Base-by-base conservation (phyloP, 176 grass and related monocot genomes). In the Carex scoparia region DNA sequence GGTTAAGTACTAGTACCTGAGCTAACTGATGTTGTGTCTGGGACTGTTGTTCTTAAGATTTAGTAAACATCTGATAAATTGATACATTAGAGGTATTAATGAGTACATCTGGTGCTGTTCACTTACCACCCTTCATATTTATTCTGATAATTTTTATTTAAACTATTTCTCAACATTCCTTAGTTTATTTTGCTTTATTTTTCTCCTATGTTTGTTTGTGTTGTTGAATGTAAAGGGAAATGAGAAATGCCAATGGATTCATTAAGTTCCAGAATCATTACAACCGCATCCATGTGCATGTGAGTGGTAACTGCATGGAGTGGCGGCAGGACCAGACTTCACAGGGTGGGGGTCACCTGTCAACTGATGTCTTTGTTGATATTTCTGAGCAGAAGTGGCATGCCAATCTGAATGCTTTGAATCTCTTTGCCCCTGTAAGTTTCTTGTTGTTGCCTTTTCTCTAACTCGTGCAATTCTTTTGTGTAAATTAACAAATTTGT, bases 311-410 rank as follows among this genome's bases (percentile, higher is more conserved):
- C 62, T 95, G 93, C 87, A 98, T 92, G 95, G 95, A 98, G 80
- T 98, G 95, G 91, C 92, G 92, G 77, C 88, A 95, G 75, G 89
- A 95, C 37, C 91, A 81, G 55, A 92, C 93, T 87, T 94, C 91
- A 75, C 91, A 98, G 88, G 93, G 95, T 86, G 95, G 95, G 57
- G 95, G 95, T 80, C 87, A 90, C 76, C 89, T 98, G 86, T 89
- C 87, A 77, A 91, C 91, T 70, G 95, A 94, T 90, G 95, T 98
- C 75, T 98, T 95, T 90, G 95, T 94, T 87, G 91, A 95, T 84
- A 94, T 91, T 86, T 72, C 83, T 73, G 93, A 98, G 91, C 79
- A 98, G 80, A 95, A 92, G 84, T 98, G 95, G 95, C 95, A 98
- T 88, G 95, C 89, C 86, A 95, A 98, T 91, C 83, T 98, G 84